A percentile compares a stretch with the other conserved stretches of the same genome.
Conservation (phyloP, 805 yeast genomes). For the Kodamaea restingae region DNA sequence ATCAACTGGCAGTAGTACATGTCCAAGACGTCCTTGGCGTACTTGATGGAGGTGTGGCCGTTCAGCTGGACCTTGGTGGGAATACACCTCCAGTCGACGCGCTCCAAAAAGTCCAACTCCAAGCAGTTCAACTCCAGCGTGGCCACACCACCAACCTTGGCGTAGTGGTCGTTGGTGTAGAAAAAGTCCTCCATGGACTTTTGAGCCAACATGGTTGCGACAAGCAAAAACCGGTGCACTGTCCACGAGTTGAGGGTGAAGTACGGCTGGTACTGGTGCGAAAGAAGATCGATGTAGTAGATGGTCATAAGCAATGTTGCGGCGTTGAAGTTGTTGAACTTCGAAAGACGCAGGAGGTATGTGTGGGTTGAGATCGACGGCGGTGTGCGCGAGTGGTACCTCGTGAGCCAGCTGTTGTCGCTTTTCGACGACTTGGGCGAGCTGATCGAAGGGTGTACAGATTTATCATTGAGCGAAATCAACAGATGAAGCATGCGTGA, state of each 20-base stretch:
- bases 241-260: constrained; percentile 88
- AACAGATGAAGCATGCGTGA: constrained; percentile 77
- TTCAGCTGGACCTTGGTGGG: constrained; percentile 28
- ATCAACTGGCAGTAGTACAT: constrained; percentile 39
- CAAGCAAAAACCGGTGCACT: constrained; percentile 84
- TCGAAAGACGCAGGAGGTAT: constrained; percentile 70
- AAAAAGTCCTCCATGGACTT: constrained; percentile 92
- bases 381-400: constrained; percentile 92
- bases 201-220: constrained; percentile 87
- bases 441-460: constrained; percentile 32
- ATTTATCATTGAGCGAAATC: constrained; percentile 67
- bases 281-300: constrained; percentile 84
- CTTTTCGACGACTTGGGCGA: constrained; percentile 19
- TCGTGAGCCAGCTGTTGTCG: constrained; percentile 47
- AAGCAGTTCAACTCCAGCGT: constrained; percentile 76
- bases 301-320: constrained; percentile 77
- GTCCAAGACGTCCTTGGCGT: constrained; percentile 36
- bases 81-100: constrained; percentile 66
- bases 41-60: constrained; percentile 19
- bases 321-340: constrained; percentile 81
- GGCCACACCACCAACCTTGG: constrained; percentile 93
- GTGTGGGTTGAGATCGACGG: constrained; percentile 80
- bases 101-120: constrained; percentile 79
- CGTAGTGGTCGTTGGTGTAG: constrained; percentile 90
- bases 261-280: constrained; percentile 65